Evolutionary conservation across 2,329 filamentous ascomycete species (phyloP).

Genomic region (Pyrenochaeta sp.): DNA sequence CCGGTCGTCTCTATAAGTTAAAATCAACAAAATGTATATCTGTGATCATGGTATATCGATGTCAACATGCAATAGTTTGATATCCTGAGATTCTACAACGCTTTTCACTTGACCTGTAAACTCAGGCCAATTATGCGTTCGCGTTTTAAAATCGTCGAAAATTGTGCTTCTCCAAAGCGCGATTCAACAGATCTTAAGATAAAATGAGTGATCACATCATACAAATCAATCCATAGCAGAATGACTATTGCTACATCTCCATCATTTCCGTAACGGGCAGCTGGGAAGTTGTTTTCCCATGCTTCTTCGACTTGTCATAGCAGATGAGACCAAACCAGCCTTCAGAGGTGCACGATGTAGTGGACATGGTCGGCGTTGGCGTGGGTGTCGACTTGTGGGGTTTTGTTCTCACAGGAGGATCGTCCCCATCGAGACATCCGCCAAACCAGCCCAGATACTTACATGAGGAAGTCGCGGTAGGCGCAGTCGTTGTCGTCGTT

Average conservation of each 20-base stretch:
- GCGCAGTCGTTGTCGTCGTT: conserved; percentile 41
- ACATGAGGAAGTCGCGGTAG: conserved; percentile 52
- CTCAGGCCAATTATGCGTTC: no score
- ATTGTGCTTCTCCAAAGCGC: no score
- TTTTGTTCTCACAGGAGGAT: conserved; percentile 47
- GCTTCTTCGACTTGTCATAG: conserved; percentile 30
- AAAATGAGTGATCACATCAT: no score
- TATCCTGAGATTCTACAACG: no score
- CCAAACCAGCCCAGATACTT: conserved; percentile 59
- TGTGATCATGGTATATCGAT: no score
- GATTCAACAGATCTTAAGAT: no score
- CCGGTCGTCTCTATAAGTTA: no score
- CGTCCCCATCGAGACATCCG: conserved; percentile 59
- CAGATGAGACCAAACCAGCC: conserved; percentile 45
- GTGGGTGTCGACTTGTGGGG: conserved; percentile 25
- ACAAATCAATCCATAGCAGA: no score
- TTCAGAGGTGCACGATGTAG: conserved; percentile 34
- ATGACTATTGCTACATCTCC: conserved; percentile 29
- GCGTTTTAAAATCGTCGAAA: no score
- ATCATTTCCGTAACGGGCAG: conserved; percentile 27
- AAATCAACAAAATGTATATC: no score
- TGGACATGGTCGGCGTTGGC: conserved; percentile 11
- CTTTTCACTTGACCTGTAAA: no score
- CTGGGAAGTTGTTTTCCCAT: conserved; percentile 12
- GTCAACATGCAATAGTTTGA: no score